Percentiles rank a stretch among this genome's conserved stretches.
These are phyloP conservation scores for Trametes elegans DNA, from an alignment of 768 basidiomycete genomes.

Conservation along the genomic window DNA sequence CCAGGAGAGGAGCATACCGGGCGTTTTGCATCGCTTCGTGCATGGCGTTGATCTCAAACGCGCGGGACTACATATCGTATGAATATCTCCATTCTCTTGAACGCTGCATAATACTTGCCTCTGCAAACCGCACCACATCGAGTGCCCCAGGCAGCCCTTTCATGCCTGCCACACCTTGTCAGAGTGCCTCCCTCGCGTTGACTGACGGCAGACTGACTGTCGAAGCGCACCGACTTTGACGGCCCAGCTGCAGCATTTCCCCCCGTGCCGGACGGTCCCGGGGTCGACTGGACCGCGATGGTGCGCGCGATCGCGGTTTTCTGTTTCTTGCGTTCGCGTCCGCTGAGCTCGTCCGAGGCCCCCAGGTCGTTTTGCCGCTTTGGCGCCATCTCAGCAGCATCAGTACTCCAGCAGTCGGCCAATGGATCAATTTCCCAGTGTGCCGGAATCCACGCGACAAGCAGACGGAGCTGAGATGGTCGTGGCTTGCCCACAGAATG, in stretches of 20 bases:
- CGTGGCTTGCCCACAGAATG: no score
- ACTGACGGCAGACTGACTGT: conserved; percentile 36
- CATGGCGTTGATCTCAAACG: conserved; percentile 91
- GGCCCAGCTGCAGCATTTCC: conserved; percentile 37
- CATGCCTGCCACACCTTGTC: conserved; percentile 40
- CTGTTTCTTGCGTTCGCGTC: conserved; percentile 65
- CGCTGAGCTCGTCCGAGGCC: conserved; percentile 26
- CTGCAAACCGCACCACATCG: conserved; percentile 86
- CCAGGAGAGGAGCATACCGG: conserved; percentile 40
- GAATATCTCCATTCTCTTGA: neutral
- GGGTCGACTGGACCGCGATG: conserved; percentile 56
- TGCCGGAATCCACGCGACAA: neutral
- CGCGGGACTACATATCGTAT: conserved; percentile 56
- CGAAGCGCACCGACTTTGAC: conserved; percentile 39
- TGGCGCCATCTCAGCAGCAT: conserved; percentile 33
- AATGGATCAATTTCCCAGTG: neutral
- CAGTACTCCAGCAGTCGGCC: no score
- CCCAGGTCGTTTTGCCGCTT: conserved; percentile 39
- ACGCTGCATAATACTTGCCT: conserved; percentile 46
- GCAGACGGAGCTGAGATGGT: neutral
- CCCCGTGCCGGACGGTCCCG: conserved; percentile 12
- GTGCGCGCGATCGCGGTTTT: conserved; percentile 63
- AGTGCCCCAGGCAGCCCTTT: conserved; percentile 67
- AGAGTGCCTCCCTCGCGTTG: neutral
- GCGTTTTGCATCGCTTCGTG: conserved; percentile 81